Base-by-base conservation (phyloP, 441 rosid species). In the Pelargonium fulgidum region DNA sequence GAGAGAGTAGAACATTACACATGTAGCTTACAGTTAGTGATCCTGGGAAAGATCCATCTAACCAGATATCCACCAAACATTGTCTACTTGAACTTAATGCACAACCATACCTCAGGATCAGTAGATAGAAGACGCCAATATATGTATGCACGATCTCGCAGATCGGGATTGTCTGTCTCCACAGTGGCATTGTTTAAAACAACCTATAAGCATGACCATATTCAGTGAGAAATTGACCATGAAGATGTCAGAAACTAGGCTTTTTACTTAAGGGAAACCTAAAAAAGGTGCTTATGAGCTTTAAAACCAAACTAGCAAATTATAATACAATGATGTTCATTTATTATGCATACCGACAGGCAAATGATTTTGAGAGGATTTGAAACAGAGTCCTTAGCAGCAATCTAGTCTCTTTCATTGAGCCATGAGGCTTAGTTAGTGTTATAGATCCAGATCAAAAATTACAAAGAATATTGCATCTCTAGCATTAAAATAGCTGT, bases 111-210 rank as follows among this genome's bases (percentile, higher is more conserved):
- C 98, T 90, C 98, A 20, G 97, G 98, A 77, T 92, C 97, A 75
- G 92, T 92, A 70, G 97, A 92, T 45, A 92, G 84, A 72, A 92
- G 88, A 72, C 93, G 90, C 96, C 97, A 92, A 80, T 94, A 91
- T 80, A 94, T 91, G 81, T 94, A 94, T 1, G 99, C 97, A 79
- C 99, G 97, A 73, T 92, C 98, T 42, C 97, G 80, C 56, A 92
- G 81, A 85, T 92, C 98, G 73, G 98, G 97, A 85, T 92, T 92
- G 81, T 92, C 96, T n/a, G 98, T 92, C 82, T 92, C 98, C 41
- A 90, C 87, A 0, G 97, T 92, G 44, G 98, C 98, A 84, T 92
- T 90, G 77, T 89, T 90, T 85, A 92, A 82, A 75, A 89, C 98
- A 77, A 90, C 96, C 97, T 92, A 82, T 70, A 71, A 71, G 54